Base-by-base conservation (phyloP, 371 early-diverging fungal species). In the Massospora cicadina region DNA sequence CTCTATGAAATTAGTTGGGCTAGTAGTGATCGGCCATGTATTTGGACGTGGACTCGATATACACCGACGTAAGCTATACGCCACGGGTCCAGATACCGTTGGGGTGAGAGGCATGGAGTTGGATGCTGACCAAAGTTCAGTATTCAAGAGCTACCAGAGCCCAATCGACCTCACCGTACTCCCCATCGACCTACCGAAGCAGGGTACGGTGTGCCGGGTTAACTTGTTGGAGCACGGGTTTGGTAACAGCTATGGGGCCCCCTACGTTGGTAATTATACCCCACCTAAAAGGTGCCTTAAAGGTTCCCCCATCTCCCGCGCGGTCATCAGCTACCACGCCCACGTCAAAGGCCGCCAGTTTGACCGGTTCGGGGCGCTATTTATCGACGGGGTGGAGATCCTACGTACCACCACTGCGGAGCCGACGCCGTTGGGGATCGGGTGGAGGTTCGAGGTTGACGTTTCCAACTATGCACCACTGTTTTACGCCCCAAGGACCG, bases 331-430 rank as follows among this genome's bases (percentile, higher is more conserved):
- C 12, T 54, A 23, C 1, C 23, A 54, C 21, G 63, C 54, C 1
- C 3, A 63, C 29, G 54, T 43, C 23, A 63, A 63, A 43, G 63
- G 63, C 55, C 23, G 63, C 12, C 63, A 63, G 28, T 63, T 54
- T 54, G 63, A 63, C 28, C 1, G 63, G 7, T 54, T 63, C 23
- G 53, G 54, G 23, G 26, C 63, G 25, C 1, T 63, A 23, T 63
- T n/a, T 3, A 23, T 63, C 21, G 43, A 54, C 30, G 25, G 24
- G 21, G 7, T 1, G 1, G 63, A 63, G 28, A 12, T 63, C 12
- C 55, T 63, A 21, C n/a, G 63, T 12, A 33, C 43, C 17, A 63
- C 54, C 7, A 63, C 63, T 3, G 63, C 63, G 7, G 63, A 63
- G 54, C 63, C 63, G 30, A 63, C 63, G n/a, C 17, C 43, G 1